A percentile compares a stretch with the other conserved stretches of the same genome.
Conservation (phyloP, 345 rosid species). For the Theobroma cacao region DNA sequence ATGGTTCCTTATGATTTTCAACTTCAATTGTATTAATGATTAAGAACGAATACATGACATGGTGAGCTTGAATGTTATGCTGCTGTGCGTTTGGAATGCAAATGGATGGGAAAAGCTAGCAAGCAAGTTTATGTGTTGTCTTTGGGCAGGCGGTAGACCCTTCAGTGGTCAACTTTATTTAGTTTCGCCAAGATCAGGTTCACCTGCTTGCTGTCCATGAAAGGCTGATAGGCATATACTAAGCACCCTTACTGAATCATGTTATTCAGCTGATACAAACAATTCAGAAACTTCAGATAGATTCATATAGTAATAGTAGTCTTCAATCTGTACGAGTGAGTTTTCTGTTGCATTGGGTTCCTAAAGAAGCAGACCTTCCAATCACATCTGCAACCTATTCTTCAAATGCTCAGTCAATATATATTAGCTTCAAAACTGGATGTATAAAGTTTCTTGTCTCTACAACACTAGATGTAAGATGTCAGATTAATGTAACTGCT, state of each 20-base stretch:
- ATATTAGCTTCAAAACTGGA: slow-evolving; percentile 15
- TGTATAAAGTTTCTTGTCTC: slow-evolving; percentile 9
- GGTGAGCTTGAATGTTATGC: not conserved
- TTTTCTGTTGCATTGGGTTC: slow-evolving; percentile 1
- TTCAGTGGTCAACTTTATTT: slow-evolving; percentile 6
- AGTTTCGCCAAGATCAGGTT: slow-evolving; percentile 18
- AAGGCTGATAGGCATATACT: slow-evolving; percentile 4
- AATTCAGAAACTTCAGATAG: not conserved
- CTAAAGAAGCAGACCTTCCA: not conserved
- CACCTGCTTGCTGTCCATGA: slow-evolving; percentile 13
- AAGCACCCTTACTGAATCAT: slow-evolving; percentile 10
- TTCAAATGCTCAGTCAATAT: slow-evolving; percentile 8
- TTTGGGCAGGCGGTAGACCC: slow-evolving; percentile 5
- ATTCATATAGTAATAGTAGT: not conserved
- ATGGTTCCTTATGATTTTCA: too few relatives aligned
- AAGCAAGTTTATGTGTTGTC: slow-evolving; percentile 1
- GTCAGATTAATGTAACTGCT: slow-evolving; percentile 6
- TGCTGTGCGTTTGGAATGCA: slow-evolving; percentile 18
- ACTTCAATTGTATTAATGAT: too few relatives aligned
- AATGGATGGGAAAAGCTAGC: slow-evolving; percentile 6
- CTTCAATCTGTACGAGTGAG: not conserved
- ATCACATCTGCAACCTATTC: slow-evolving; percentile 18
- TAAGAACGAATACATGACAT: not conserved
- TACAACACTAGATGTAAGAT: not conserved
- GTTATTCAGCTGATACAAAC: slow-evolving; percentile 7